Percentiles rank a stretch among this genome's conserved stretches.
phyloP scores from a whole-genome alignment of 176 grass and related monocot genomes.

The Oryza officinalis region DNA sequence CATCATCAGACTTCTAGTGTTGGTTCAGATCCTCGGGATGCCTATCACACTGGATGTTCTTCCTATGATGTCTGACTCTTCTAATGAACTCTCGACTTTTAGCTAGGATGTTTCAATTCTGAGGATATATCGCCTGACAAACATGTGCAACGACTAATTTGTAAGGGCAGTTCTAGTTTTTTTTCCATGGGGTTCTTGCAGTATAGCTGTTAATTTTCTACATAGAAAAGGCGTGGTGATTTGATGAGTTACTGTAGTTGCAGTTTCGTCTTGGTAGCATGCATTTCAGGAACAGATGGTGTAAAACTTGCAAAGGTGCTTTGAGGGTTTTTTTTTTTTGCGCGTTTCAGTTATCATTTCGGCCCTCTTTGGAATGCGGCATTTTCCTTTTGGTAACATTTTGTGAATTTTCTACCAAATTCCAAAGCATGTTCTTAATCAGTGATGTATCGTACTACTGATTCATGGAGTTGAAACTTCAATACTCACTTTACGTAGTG shows the following conservation, averaged over 20 bases:
- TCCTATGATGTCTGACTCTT: conserved; percentile 57
- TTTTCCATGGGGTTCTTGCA: not conserved
- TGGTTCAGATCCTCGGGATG: conserved; percentile 61
- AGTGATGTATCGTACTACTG: not conserved
- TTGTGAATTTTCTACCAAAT: not conserved
- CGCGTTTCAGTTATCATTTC: not conserved
- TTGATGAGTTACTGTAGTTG: conserved; percentile 11
- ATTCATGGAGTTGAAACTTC: not conserved
- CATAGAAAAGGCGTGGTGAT: not conserved
- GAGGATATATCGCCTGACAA: conserved; percentile 24
- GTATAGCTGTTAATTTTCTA: conserved; percentile 8
- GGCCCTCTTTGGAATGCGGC: not conserved
- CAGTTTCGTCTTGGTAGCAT: not conserved
- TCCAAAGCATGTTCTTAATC: not conserved
- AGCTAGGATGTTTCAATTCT: conserved; percentile 29
- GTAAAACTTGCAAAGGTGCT: not conserved
- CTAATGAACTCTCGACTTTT: conserved; percentile 3
- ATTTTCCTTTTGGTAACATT: not conserved
- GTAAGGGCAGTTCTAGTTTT: conserved; percentile 13
- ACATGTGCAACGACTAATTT: conserved; percentile 19
- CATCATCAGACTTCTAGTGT: conserved; percentile 47
- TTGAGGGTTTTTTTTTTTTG: not conserved
- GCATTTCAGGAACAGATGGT: not conserved
- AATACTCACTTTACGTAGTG: not conserved
- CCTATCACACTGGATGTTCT: conserved; percentile 94